Percentiles rank a stretch among this genome's conserved stretches.
Conservation (phyloP, 179 eudicot genomes). For the Heliamphora pulchella region DNA sequence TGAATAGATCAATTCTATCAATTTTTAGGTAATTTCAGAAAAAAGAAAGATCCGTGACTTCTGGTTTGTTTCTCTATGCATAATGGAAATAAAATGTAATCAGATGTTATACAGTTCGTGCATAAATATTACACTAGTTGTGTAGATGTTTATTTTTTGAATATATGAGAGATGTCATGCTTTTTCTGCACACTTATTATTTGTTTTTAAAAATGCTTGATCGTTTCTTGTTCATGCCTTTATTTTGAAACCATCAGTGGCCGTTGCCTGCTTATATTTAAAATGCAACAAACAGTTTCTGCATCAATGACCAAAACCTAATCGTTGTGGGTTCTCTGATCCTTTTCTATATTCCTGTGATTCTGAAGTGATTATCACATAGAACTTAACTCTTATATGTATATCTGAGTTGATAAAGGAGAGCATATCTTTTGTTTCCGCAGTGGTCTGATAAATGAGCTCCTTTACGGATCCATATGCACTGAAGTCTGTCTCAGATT, state of each 20-base stretch:
- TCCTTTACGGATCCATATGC: slow-evolving; percentile 58
- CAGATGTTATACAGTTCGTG: not conserved
- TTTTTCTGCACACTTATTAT: not conserved
- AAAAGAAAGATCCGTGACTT: not conserved
- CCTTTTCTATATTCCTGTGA: not conserved
- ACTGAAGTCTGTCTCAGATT: slow-evolving; percentile 67
- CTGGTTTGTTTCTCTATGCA: not conserved
- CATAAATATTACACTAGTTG: not conserved
- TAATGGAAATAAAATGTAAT: not conserved
- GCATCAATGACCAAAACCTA: not conserved
- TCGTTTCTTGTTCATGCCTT: not conserved
- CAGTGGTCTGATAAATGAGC: slow-evolving; percentile 10
- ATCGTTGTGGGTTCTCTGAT: not conserved
- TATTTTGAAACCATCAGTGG: not conserved
- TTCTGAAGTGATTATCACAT: slow-evolving; percentile 2
- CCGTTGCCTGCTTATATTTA: not conserved
- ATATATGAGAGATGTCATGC: not conserved
- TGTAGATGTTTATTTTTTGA: not conserved
- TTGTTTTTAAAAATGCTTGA: not conserved
- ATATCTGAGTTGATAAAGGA: not conserved
- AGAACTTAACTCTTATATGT: not conserved
- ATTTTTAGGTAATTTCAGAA: not conserved
- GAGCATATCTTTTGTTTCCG: not conserved
- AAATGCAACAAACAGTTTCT: not conserved
- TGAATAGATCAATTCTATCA: not conserved